Percentiles rank a stretch among this genome's conserved stretches.
These are phyloP conservation scores for Sistotremastrum niveocremeum DNA, from an alignment of 768 basidiomycete species.

Conservation along the genomic window DNA sequence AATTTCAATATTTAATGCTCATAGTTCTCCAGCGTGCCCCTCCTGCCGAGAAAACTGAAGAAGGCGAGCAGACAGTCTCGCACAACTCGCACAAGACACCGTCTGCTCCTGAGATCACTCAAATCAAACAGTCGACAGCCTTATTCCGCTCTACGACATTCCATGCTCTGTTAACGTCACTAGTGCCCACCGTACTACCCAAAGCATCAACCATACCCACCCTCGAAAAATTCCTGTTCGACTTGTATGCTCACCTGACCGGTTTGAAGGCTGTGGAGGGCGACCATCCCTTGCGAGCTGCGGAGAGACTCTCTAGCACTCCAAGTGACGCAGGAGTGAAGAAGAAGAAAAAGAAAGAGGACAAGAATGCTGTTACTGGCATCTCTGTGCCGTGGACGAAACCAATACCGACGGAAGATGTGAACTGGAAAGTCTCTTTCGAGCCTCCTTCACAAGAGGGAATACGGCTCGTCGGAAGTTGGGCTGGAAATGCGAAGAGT, in stretches of 20 bases:
- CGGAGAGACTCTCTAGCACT: slow-evolving; percentile 27
- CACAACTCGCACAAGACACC: too few relatives aligned
- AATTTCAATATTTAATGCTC: too few relatives aligned
- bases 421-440: slow-evolving; percentile 82
- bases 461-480: slow-evolving; percentile 72
- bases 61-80: too few relatives aligned
- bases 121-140: too few relatives aligned
- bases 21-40: too few relatives aligned
- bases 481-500: slow-evolving; percentile 55
- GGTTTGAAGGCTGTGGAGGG: slow-evolving; percentile 42
- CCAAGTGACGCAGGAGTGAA: slow-evolving; percentile 26
- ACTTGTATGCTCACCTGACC: slow-evolving; percentile 53
- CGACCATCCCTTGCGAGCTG: slow-evolving; percentile 54
- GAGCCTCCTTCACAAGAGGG: slow-evolving; percentile 48
- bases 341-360: slow-evolving; percentile 2
- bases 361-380: not conserved
- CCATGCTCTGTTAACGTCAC: slow-evolving; percentile 17
- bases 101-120: too few relatives aligned
- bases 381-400: slow-evolving; percentile 55
- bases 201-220: slow-evolving; percentile 41
- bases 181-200: slow-evolving; percentile 64
- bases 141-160: too few relatives aligned
- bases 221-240: slow-evolving; percentile 54
- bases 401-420: slow-evolving; percentile 61
- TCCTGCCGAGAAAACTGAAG: too few relatives aligned